Conservation (phyloP, 805 yeast species). For the Myxozyma neotropica region DNA sequence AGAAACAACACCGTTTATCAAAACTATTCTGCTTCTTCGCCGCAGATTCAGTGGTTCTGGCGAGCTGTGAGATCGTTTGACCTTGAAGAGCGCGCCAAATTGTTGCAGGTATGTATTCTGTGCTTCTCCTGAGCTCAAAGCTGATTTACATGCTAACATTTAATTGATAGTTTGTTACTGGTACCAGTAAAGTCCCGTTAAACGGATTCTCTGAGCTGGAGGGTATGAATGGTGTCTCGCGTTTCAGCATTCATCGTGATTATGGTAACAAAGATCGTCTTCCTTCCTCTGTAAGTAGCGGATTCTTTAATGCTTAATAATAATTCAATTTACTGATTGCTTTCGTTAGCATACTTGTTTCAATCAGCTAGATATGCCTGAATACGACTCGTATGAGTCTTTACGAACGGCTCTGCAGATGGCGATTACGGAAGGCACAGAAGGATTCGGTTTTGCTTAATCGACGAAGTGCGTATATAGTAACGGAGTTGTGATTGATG, state of each 20-base stretch:
- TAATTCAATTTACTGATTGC: too few species aligned
- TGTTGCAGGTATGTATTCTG: conserved; percentile 56
- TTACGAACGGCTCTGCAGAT: conserved; percentile 75
- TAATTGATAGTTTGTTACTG: conserved; percentile 70
- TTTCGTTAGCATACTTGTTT: conserved; percentile 77
- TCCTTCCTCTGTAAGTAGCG: conserved; percentile 64
- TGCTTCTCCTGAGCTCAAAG: background rate
- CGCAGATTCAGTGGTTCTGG: conserved; percentile 97
- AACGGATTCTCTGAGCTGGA: conserved; percentile 89
- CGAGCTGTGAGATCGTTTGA: conserved; percentile 94
- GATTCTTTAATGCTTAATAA: too few species aligned
- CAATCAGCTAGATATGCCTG: conserved; percentile 92
- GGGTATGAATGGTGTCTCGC: conserved; percentile 83
- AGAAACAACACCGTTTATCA: conserved; percentile 74
- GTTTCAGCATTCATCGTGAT: conserved; percentile 87
- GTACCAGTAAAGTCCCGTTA: conserved; percentile 93
- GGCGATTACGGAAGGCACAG: conserved; percentile 93
- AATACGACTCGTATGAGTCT: conserved; percentile 84
- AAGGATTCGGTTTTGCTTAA: conserved; percentile 88
- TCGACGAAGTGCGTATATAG: too few species aligned
- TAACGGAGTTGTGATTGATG: background rate
- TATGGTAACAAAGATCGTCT: conserved; percentile 82
- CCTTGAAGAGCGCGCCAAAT: conserved; percentile 88
- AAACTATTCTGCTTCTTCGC: conserved; percentile 78
- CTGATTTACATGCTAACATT: background rate